phyloP scores from a whole-genome alignment of 345 rosid genomes.

The Euphorbia pulcherrima region DNA sequence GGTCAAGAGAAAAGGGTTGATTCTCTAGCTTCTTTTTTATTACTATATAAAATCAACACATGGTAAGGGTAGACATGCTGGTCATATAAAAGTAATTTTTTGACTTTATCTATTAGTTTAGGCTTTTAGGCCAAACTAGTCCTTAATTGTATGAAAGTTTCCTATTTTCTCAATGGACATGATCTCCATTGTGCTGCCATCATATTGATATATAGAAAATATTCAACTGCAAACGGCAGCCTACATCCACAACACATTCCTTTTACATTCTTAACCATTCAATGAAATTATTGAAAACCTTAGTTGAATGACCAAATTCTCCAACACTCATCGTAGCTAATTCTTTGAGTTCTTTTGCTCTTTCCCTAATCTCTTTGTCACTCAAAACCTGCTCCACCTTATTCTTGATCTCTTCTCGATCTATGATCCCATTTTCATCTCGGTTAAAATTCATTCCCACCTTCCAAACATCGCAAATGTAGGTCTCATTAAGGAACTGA shows the following conservation, averaged over 20 bases:
- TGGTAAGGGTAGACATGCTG: too few species aligned
- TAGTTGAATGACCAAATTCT: constrained; percentile 7
- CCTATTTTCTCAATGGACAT: background rate
- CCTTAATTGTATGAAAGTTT: too few species aligned
- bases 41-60: too few species aligned
- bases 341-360: background rate
- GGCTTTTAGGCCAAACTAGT: too few species aligned
- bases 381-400: background rate
- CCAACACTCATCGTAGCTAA: background rate
- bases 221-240: too few species aligned
- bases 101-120: too few species aligned
- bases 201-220: too few species aligned
- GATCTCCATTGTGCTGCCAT: background rate
- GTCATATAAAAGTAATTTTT: too few species aligned
- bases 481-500: background rate
- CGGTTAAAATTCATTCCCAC: background rate
- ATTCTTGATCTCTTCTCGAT: background rate
- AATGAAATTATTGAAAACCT: background rate
- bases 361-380: background rate
- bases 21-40: too few species aligned
- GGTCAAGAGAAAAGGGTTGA: too few species aligned
- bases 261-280: background rate
- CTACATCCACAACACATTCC: too few species aligned
- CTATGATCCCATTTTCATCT: background rate
- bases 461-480: background rate